Evolutionary conservation across 352 stramenopile genomes (phyloP).

Genomic region (Phytopythium vexans): DNA sequence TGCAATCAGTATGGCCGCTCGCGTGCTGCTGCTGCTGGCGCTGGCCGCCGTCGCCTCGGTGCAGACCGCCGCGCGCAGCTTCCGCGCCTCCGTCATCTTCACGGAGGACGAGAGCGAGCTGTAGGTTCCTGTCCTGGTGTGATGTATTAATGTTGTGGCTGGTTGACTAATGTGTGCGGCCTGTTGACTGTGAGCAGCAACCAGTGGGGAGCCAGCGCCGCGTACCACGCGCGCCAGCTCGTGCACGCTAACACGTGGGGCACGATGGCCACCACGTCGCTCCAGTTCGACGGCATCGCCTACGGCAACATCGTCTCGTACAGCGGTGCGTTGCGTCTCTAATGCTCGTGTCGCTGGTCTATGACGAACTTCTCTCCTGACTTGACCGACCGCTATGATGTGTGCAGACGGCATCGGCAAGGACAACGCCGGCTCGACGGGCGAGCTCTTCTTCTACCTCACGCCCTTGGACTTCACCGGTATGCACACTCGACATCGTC

Average conservation of each 20-base stretch:
- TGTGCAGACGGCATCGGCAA: slow-evolving; percentile 50
- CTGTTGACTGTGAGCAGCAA: neutral
- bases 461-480: slow-evolving; percentile 39
- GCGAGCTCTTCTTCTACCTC: slow-evolving; percentile 72
- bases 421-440: slow-evolving; percentile 42
- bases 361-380: neutral
- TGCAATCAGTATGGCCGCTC: no score
- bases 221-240: slow-evolving; percentile 50
- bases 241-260: slow-evolving; percentile 67
- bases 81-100: slow-evolving; percentile 6
- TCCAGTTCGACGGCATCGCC: slow-evolving; percentile 48
- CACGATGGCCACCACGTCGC: slow-evolving; percentile 59
- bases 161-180: neutral
- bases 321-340: slow-evolving; percentile 39
- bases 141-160: neutral
- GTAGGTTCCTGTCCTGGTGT: no score
- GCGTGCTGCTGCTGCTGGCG: slow-evolving; percentile 2
- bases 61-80: neutral
- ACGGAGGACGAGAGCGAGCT: neutral
- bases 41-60: neutral
- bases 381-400: neutral
- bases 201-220: slow-evolving; percentile 4
- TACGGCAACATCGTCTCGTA: slow-evolving; percentile 64
- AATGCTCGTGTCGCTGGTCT: neutral
- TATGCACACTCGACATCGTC: no score